Conservation (phyloP, 306 rosid genomes). For the Dryas alaskensis region DNA sequence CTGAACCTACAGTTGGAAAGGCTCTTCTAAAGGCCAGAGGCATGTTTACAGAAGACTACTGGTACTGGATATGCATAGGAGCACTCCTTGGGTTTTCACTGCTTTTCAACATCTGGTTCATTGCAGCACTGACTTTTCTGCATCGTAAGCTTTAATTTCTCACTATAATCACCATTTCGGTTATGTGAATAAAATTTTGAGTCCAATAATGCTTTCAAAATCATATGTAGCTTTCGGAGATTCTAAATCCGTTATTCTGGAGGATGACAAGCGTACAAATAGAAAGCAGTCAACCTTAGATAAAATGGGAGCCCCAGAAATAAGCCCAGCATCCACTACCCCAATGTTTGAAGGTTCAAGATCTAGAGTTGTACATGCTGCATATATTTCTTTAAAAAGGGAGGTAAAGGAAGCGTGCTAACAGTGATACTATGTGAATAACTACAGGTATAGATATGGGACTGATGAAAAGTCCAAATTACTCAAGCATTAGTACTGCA, state of each 20-base stretch:
- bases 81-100: slow-evolving; percentile 40
- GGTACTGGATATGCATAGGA: slow-evolving; percentile 53
- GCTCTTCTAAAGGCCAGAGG: slow-evolving; percentile 9
- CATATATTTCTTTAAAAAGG: not conserved
- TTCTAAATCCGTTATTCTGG: slow-evolving; percentile 14
- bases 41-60: slow-evolving; percentile 21
- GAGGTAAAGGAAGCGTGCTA: not conserved
- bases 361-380: not conserved
- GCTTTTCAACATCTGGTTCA: slow-evolving; percentile 43
- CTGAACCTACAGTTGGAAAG: slow-evolving; percentile 15
- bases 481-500: not conserved
- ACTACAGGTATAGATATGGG: slow-evolving; percentile 12
- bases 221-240: slow-evolving; percentile 3
- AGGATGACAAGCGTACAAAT: not conserved
- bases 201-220: not conserved
- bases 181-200: not conserved
- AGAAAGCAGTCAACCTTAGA: not conserved
- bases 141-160: slow-evolving; percentile 39
- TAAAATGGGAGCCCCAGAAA: slow-evolving; percentile 2
- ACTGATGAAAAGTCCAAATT: not conserved
- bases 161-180: not conserved
- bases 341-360: slow-evolving; percentile 13
- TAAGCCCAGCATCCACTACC: slow-evolving; percentile 27
- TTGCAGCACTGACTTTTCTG: slow-evolving; percentile 50
- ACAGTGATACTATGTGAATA: not conserved